Conservation (phyloP, 805 yeast genomes). For the Myxozyma kluyveri region DNA sequence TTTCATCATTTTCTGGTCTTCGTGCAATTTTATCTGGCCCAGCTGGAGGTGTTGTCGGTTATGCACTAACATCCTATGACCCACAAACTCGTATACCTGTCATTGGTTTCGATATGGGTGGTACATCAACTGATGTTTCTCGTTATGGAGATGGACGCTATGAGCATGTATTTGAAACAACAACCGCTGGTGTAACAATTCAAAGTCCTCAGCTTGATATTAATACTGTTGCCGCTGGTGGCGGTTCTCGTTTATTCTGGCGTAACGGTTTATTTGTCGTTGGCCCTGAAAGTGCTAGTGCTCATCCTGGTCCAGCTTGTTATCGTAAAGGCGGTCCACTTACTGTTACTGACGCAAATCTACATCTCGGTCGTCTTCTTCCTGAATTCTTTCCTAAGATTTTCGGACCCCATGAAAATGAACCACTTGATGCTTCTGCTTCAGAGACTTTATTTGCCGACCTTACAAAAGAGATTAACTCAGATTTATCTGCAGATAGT, state of each 20-base stretch:
- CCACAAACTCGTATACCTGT: slow-evolving; percentile 55
- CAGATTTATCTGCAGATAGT: slow-evolving; percentile 40
- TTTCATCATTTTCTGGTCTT: slow-evolving; percentile 78
- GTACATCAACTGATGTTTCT: slow-evolving; percentile 83
- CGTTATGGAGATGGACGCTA: slow-evolving; percentile 65
- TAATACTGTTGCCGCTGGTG: slow-evolving; percentile 82
- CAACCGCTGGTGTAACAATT: slow-evolving; percentile 78
- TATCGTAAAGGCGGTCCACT: slow-evolving; percentile 80
- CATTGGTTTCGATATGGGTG: slow-evolving; percentile 88
- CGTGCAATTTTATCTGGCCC: slow-evolving; percentile 92
- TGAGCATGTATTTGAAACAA: slow-evolving; percentile 78
- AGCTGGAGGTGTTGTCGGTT: slow-evolving; percentile 97
- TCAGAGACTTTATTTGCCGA: slow-evolving; percentile 51
- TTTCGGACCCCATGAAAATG: slow-evolving; percentile 77
- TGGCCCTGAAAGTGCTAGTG: slow-evolving; percentile 84
- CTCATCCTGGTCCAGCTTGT: slow-evolving; percentile 89
- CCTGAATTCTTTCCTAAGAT: slow-evolving; percentile 77
- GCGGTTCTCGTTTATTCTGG: slow-evolving; percentile 68
- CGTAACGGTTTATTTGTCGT: slow-evolving; percentile 72
- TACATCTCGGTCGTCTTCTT: slow-evolving; percentile 65
- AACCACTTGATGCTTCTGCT: slow-evolving; percentile 59
- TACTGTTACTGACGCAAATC: slow-evolving; percentile 82
- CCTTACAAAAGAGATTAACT: slow-evolving; percentile 57
- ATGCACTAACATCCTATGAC: slow-evolving; percentile 74
- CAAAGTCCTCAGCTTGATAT: slow-evolving; percentile 83